phyloP scores from a whole-genome alignment of 2,329 filamentous ascomycete genomes.

The Elsinoe batatas region DNA sequence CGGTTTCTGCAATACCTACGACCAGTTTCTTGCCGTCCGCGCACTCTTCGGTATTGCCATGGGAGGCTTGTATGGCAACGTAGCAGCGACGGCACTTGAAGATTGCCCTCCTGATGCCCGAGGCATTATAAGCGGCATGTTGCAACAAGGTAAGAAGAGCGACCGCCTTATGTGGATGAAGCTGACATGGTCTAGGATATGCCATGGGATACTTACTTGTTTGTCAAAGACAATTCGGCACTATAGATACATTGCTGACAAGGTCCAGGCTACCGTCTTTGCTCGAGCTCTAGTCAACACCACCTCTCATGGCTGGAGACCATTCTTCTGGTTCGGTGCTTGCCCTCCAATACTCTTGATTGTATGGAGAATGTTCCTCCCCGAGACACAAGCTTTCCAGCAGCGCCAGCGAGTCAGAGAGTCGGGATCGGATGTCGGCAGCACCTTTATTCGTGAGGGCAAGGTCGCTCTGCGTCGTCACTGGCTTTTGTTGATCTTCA shows the following conservation, averaged over 20 bases:
- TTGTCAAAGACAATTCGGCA: neutral
- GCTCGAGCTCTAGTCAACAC: constrained; percentile 57
- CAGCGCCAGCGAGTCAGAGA: constrained; percentile 54
- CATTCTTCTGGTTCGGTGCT: constrained; percentile 81
- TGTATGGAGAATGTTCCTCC: constrained; percentile 60
- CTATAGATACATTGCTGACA: neutral
- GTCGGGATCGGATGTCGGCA: constrained; percentile 43
- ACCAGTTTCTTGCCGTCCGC: constrained; percentile 30
- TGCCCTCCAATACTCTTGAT: constrained; percentile 70
- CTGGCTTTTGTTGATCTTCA: constrained; percentile 66
- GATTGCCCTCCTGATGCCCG: constrained; percentile 31
- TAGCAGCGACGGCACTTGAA: constrained; percentile 32
- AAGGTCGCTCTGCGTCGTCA: constrained; percentile 64
- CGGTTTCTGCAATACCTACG: constrained; percentile 28
- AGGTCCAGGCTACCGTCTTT: constrained; percentile 38
- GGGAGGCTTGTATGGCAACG: constrained; percentile 27
- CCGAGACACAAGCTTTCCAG: constrained; percentile 63
- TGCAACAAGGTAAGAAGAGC: constrained; percentile 22
- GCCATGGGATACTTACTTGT: constrained; percentile 49
- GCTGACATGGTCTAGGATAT: constrained; percentile 13
- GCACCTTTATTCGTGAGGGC: constrained; percentile 62
- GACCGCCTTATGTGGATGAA: neutral
- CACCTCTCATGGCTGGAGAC: constrained; percentile 66
- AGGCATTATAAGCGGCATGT: constrained; percentile 29
- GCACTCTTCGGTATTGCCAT: constrained; percentile 31